Base-by-base conservation (phyloP, 352 stramenopile genomes). In the Globisporangium paroecandrum region DNA sequence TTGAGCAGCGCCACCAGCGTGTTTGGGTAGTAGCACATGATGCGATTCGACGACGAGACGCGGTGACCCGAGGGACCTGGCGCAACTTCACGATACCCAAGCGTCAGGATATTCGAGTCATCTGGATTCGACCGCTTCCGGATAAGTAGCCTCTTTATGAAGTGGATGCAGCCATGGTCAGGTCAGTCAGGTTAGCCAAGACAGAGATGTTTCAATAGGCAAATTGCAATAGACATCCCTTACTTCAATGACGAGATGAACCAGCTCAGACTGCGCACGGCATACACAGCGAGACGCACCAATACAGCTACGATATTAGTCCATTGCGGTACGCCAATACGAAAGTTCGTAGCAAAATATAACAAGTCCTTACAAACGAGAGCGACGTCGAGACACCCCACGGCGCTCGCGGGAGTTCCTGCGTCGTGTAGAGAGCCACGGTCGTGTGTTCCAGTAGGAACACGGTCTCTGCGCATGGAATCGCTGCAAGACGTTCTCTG, bases 11-110 rank as follows among this genome's bases (percentile, higher is more conserved):
- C 77, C 38, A 94, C 84, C 4, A 93, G 69, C 1, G 84, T 90
- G 69, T 94, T 94, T 6, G 86, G 86, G 57, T 84, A 89, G 60
- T 85, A 87, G 69, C 81, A 90, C 71, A 92, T 77, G 54, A 94
- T 70, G 25, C 67, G 72, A 46, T 93, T 89, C 41, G 79, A 85
- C 51, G 82, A 77, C 46, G 75, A 66, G 10, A 91, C 66, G 15
- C 69, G 82, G 51, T 93, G 82, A 1, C 85, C 85, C 6, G 66
- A 62, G 27, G 72, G 68, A 9, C 73, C 78, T 0, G 79, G 82
- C 0, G 74, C 68, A 3, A 73, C 77, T 58, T 90, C 74, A 61
- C 76, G 78, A 70, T 91, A 94, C 6, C 86, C 86, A 8, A 93
- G 75, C 4, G 83, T 84, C 20, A 94, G 70, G 12, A 94, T 58